Conservation (phyloP, 345 rosid genomes). For the Linum trigynum region DNA sequence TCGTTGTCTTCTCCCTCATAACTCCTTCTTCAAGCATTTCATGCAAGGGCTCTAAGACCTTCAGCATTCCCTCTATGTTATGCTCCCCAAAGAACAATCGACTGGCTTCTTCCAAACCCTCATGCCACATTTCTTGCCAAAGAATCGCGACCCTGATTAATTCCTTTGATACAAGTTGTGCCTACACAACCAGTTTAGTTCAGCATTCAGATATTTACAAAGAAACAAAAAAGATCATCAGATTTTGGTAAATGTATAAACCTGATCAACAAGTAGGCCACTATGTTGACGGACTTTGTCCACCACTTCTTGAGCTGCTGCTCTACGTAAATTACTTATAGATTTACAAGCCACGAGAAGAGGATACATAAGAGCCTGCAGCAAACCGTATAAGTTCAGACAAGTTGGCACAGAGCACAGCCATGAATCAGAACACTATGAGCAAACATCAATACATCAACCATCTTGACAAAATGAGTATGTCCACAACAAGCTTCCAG, state of each 20-base stretch:
- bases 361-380: slow-evolving; percentile 98
- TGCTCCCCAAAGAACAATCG: slow-evolving; percentile 96
- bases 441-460: background rate
- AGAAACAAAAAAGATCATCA: background rate
- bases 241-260: slow-evolving; percentile 18
- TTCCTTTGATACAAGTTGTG: slow-evolving; percentile 88
- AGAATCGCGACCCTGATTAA: slow-evolving; percentile 95
- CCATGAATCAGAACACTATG: background rate
- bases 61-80: slow-evolving; percentile 93
- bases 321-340: slow-evolving; percentile 82
- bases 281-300: slow-evolving; percentile 95
- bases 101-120: slow-evolving; percentile 97
- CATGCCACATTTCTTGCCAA: slow-evolving; percentile 99
- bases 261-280: slow-evolving; percentile 93
- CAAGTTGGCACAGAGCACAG: background rate
- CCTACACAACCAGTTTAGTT: slow-evolving; percentile 38
- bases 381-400: background rate
- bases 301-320: slow-evolving; percentile 96
- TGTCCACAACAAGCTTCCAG: no score
- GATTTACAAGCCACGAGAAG: slow-evolving; percentile 99
- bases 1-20: slow-evolving; percentile 50
- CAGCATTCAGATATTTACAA: background rate
- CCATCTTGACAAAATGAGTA: no score
- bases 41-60: slow-evolving; percentile 89
- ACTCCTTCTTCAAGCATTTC: slow-evolving; percentile 88